A percentile compares a stretch with the other conserved stretches of the same genome.
Evolutionary conservation across 73 alveolate species (phyloP).

Genomic region (Breviolum minutum): DNA sequence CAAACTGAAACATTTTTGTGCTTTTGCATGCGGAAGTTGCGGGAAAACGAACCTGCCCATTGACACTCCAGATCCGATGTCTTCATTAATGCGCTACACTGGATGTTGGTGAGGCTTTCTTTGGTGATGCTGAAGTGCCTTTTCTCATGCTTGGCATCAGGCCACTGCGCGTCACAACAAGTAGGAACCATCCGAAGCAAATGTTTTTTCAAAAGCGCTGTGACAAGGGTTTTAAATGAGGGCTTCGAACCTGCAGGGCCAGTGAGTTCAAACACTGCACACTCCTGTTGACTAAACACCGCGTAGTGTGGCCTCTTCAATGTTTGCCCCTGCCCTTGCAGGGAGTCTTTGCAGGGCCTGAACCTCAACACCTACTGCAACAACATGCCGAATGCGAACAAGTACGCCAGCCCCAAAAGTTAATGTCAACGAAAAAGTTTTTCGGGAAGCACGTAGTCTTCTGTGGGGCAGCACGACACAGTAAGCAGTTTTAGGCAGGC

Average conservation of each 20-base stretch:
- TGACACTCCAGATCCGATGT: no score
- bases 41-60: neutral
- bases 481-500: no score
- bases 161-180: neutral
- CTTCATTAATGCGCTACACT: neutral
- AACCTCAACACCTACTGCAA: constrained; percentile 29
- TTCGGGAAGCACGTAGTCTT: no score
- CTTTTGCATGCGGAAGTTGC: neutral
- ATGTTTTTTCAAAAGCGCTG: no score
- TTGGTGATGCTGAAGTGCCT: constrained; percentile 13
- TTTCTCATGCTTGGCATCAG: constrained; percentile 37
- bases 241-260: no score
- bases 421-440: neutral
- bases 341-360: constrained; percentile 44
- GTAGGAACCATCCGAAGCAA: neutral
- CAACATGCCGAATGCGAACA: neutral
- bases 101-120: neutral
- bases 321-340: neutral
- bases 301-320: no score
- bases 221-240: no score
- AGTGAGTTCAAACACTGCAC: neutral
- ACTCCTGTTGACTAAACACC: no score
- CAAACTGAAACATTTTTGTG: no score
- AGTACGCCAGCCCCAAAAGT: neutral
- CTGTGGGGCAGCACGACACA: no score